Conservation (phyloP, 2,329 filamentous ascomycete species). For the Pyrenophora graminea region DNA sequence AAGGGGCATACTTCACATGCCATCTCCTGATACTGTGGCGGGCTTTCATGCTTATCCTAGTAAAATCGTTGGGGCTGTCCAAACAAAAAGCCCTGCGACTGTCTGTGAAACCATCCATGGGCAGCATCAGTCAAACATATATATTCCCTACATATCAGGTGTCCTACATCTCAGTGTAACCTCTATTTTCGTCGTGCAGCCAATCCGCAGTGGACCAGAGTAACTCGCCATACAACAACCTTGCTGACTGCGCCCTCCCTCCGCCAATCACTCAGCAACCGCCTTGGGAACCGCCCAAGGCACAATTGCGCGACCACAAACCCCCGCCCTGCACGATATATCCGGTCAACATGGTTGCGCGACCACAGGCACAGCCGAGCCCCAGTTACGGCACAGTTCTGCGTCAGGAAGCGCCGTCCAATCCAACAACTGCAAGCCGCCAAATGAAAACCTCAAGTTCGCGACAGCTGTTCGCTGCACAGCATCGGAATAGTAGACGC, state of each 20-base stretch:
- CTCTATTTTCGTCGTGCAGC: background rate
- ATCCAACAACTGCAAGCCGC: background rate
- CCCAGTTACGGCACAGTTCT: constrained; percentile 4
- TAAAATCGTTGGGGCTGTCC: background rate
- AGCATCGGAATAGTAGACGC: background rate
- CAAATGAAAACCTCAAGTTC: background rate
- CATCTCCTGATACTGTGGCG: background rate
- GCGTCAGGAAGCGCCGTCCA: constrained; percentile 8
- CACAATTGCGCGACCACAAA: background rate
- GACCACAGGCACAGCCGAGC: constrained; percentile 6
- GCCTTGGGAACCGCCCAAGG: constrained; percentile 3
- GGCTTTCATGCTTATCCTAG: background rate
- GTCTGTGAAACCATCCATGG: background rate
- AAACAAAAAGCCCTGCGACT: background rate
- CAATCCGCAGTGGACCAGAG: background rate
- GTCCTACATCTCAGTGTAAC: background rate
- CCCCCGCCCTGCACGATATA: background rate
- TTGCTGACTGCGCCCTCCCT: constrained; percentile 5
- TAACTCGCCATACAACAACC: background rate
- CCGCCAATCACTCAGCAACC: background rate
- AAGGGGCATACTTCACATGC: background rate
- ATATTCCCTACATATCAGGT: background rate
- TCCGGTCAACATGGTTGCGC: background rate
- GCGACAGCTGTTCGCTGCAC: background rate
- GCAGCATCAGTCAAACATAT: background rate